Percentiles rank a stretch among this genome's conserved stretches.
Conservation (phyloP, 1,139 yeast genomes). For the Scheffersomyces cryptocercus region DNA sequence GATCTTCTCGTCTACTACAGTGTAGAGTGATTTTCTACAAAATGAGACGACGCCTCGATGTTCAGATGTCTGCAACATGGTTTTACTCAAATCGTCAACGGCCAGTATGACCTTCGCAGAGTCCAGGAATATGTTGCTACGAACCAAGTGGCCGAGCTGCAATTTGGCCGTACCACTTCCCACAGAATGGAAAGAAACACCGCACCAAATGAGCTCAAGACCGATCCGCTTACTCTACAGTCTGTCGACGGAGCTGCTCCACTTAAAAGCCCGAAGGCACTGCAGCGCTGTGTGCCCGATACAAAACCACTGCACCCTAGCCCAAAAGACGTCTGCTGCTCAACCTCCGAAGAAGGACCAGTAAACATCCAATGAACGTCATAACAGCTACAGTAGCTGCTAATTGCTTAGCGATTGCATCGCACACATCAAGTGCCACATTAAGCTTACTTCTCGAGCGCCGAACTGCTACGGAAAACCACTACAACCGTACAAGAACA, state of each 20-base stretch:
- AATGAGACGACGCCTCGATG: not conserved
- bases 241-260: slow-evolving; percentile 91
- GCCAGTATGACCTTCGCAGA: slow-evolving; percentile 80
- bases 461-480: slow-evolving; percentile 58
- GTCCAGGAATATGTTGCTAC: slow-evolving; percentile 92
- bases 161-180: slow-evolving; percentile 20
- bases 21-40: not conserved
- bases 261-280: slow-evolving; percentile 48
- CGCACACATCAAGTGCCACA: slow-evolving; percentile 14
- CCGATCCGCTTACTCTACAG: slow-evolving; percentile 62
- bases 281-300: slow-evolving; percentile 10
- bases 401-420: slow-evolving; percentile 21
- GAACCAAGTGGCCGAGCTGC: slow-evolving; percentile 56
- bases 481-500: slow-evolving; percentile 32
- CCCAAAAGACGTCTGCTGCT: slow-evolving; percentile 37
- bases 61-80: slow-evolving; percentile 76
- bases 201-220: slow-evolving; percentile 62
- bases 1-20: no score
- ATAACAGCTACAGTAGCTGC: slow-evolving; percentile 25
- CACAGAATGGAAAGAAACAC: slow-evolving; percentile 9
- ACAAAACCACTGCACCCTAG: slow-evolving; percentile 27
- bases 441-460: slow-evolving; percentile 66
- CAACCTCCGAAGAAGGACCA: slow-evolving; percentile 59
- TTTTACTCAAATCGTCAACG: slow-evolving; percentile 86
- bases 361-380: slow-evolving; percentile 25